phyloP scores from a whole-genome alignment of 306 rosid species.

The Nissolia schottii region DNA sequence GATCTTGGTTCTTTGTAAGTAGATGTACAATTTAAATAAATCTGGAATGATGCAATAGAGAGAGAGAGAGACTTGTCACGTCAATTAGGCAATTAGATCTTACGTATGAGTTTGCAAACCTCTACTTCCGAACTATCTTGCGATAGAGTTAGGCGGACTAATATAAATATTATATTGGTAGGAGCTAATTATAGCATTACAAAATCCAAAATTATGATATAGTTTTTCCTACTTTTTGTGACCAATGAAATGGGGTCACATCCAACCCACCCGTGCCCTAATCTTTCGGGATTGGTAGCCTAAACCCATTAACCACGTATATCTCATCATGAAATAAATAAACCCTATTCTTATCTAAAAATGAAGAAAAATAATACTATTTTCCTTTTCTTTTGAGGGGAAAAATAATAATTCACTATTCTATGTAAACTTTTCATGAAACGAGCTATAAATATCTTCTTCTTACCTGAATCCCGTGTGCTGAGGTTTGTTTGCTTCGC shows the following conservation, averaged over 20 bases:
- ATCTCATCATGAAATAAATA: neutral
- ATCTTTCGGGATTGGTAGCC: slow-evolving; percentile 22
- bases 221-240: slow-evolving; percentile 25
- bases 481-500: slow-evolving; percentile 10
- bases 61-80: too few species aligned
- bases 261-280: slow-evolving; percentile 29
- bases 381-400: too few species aligned
- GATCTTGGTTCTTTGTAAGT: too few species aligned
- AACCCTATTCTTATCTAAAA: neutral
- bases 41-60: too few species aligned
- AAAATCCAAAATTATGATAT: slow-evolving; percentile 44
- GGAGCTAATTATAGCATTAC: slow-evolving; percentile 39
- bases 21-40: too few species aligned
- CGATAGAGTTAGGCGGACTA: too few species aligned
- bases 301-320: neutral
- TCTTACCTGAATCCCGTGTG: neutral
- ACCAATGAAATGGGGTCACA: slow-evolving; percentile 41
- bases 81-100: too few species aligned
- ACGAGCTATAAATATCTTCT: neutral
- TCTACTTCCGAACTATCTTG: too few species aligned
- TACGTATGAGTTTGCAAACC: too few species aligned
- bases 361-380: neutral
- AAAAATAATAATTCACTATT: neutral
- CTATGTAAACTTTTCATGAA: neutral
- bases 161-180: too few species aligned